Conservation (phyloP, 495 filamentous ascomycete species). For the Physcia stellaris region DNA sequence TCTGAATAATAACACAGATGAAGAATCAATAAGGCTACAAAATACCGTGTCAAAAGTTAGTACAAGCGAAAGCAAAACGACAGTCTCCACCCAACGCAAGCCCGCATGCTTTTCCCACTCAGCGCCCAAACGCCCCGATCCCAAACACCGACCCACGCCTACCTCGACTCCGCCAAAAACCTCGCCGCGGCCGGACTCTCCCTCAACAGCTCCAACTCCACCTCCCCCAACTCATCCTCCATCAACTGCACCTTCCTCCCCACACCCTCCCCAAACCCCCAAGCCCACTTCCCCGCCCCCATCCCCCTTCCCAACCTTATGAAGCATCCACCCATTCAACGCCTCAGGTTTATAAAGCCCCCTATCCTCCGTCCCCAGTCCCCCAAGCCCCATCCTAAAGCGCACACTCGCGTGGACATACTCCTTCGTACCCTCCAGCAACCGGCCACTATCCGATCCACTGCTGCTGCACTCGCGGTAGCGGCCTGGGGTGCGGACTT, state of each 20-base stretch:
- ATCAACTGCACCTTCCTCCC: too few species aligned
- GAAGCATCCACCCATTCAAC: background rate
- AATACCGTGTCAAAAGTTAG: too few species aligned
- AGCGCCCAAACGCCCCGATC: too few species aligned
- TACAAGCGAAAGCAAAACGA: too few species aligned
- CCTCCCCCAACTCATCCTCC: conserved; percentile 1
- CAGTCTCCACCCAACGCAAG: too few species aligned
- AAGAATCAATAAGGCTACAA: too few species aligned
- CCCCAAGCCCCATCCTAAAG: background rate
- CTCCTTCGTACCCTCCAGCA: conserved; percentile 2
- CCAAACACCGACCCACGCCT: too few species aligned
- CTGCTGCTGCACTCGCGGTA: conserved; percentile 2
- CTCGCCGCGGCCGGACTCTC: too few species aligned
- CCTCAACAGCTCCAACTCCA: conserved; percentile 2
- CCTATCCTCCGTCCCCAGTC: conserved; percentile 2
- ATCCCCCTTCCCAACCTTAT: background rate
- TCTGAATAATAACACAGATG: too few species aligned
- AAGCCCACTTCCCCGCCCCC: background rate
- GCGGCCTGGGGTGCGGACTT: conserved; percentile 3
- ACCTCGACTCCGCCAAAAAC: too few species aligned
- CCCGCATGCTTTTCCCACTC: too few species aligned
- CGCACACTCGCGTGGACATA: conserved; percentile 5
- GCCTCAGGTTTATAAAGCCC: conserved; percentile 1
- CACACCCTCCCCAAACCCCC: background rate
- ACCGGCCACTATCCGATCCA: background rate